A percentile compares a stretch with the other conserved stretches of the same genome.
Conservation (phyloP, 2,329 filamentous ascomycete species). For the Dendrostoma leiphaemia region DNA sequence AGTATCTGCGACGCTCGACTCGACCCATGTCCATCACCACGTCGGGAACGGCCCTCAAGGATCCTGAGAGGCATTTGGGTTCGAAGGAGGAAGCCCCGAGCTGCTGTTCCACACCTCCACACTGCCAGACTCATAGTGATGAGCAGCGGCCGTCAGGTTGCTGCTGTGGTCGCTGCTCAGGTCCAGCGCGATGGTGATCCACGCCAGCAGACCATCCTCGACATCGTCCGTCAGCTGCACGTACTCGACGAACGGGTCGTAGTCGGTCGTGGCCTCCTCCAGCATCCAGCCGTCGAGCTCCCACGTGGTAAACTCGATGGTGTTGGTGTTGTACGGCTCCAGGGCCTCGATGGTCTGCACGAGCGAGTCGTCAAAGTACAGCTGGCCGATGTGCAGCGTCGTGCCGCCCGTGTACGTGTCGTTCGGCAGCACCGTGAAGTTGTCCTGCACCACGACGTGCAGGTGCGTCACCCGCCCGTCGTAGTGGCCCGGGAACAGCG, state of each 20-base stretch:
- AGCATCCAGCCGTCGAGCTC: constrained; percentile 28
- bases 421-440: constrained; percentile 32
- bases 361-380: constrained; percentile 40
- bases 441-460: constrained; percentile 38
- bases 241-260: constrained; percentile 52
- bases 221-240: background rate
- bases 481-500: constrained; percentile 44
- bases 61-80: constrained; percentile 2
- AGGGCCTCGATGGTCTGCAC: constrained; percentile 34
- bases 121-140: constrained; percentile 2
- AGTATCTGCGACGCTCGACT: too few relatives aligned
- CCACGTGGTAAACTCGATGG: constrained; percentile 28
- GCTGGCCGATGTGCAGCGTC: constrained; percentile 40
- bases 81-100: constrained; percentile 4
- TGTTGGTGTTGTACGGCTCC: constrained; percentile 37
- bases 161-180: constrained; percentile 2
- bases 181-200: constrained; percentile 17
- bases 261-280: constrained; percentile 29
- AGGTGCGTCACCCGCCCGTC: constrained; percentile 39
- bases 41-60: too few relatives aligned
- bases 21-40: too few relatives aligned
- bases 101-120: background rate
- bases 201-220: constrained; percentile 6
- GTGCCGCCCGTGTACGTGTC: constrained; percentile 36
- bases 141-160: constrained; percentile 1